These are phyloP conservation scores for Floccularia luteovirens DNA, from an alignment of 768 basidiomycete species.

Conservation along the genomic window DNA sequence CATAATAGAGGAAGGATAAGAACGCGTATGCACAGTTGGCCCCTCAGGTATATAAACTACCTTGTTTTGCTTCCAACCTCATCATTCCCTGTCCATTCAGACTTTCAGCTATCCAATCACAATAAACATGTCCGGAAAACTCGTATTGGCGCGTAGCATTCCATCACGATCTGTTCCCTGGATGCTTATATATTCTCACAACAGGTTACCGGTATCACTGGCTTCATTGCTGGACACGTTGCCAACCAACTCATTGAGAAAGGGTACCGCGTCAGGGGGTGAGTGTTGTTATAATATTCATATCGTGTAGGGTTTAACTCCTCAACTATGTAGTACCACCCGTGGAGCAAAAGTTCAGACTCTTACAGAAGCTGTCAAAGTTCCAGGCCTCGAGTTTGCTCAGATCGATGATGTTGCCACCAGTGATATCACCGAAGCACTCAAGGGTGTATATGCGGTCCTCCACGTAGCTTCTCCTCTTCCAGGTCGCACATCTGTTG, in stretches of 20 bases:
- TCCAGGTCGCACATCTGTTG: constrained; percentile 14
- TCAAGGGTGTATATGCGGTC: constrained; percentile 41
- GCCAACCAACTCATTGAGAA: constrained; percentile 21
- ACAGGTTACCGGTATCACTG: constrained; percentile 32
- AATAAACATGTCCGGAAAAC: constrained; percentile 4
- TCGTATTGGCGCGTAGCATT: background rate
- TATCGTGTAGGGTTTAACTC: background rate
- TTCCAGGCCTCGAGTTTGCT: constrained; percentile 20
- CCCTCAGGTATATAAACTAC: no score
- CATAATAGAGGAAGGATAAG: no score
- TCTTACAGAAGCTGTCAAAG: constrained; percentile 14
- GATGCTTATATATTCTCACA: background rate
- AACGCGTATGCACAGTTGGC: no score
- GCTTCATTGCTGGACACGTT: constrained; percentile 32
- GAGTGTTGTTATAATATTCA: constrained; percentile 5
- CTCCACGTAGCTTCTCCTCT: constrained; percentile 35
- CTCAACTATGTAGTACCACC: constrained; percentile 10
- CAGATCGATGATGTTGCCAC: constrained; percentile 21
- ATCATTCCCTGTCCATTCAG: background rate
- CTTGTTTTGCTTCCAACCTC: background rate
- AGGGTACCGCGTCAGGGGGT: constrained; percentile 35
- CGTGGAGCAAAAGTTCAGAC: constrained; percentile 21
- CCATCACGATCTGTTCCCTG: background rate
- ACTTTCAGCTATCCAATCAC: background rate
- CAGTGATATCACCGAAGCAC: constrained; percentile 37